Evolutionary conservation across 257 asterid species (phyloP).

Genomic region (Solanum tacnaense): DNA sequence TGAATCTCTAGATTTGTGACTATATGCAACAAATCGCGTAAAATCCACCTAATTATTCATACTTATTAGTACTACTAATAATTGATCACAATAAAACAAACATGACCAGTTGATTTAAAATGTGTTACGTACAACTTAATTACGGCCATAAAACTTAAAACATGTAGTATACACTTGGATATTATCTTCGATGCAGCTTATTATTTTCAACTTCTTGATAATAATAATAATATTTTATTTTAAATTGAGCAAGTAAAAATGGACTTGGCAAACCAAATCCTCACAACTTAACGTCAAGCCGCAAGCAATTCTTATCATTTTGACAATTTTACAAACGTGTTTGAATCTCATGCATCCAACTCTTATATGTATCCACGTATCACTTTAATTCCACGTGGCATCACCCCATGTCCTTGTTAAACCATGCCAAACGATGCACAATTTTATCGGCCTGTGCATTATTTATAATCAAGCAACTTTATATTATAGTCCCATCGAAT

Average conservation of each 20-base stretch:
- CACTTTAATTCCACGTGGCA: not conserved
- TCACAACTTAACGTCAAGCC: not conserved
- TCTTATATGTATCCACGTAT: not conserved
- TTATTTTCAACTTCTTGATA: no score
- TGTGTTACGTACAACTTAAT: no score
- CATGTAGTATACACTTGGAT: no score
- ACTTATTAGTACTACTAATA: no score
- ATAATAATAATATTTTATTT: no score
- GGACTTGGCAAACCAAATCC: not conserved
- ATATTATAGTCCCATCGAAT: not conserved
- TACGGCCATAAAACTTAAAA: not conserved
- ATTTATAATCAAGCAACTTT: not conserved
- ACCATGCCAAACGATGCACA: not conserved
- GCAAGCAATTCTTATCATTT: not conserved
- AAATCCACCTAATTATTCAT: no score
- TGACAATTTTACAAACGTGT: not conserved
- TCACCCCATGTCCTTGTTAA: not conserved
- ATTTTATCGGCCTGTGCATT: not conserved
- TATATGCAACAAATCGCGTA: no score
- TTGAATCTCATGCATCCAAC: not conserved
- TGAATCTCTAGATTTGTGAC: no score
- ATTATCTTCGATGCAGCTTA: no score
- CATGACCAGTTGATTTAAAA: not conserved
- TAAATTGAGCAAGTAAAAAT: no score
- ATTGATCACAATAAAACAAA: no score